phyloP scores from a whole-genome alignment of 441 rosid genomes.

The Arabidopsis hybrid region DNA sequence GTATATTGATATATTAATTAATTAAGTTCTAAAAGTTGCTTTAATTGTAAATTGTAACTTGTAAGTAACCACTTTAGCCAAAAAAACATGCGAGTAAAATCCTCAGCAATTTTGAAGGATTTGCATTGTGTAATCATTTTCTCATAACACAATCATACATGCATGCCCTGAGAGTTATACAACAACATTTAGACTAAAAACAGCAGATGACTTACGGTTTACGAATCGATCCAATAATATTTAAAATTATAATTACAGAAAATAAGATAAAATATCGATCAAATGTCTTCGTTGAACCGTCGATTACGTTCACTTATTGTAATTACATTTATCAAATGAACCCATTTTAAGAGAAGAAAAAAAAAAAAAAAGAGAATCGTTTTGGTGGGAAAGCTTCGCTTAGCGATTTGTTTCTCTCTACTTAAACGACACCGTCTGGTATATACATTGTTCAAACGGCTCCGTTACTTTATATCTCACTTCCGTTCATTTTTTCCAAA shows the following conservation, averaged over 20 bases:
- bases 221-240: not conserved
- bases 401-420: conserved; percentile 1
- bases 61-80: not conserved
- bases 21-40: not conserved
- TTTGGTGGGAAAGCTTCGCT: conserved; percentile 30
- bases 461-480: conserved; percentile 29
- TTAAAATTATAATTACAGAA: not conserved
- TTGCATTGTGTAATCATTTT: not conserved
- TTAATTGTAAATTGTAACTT: conserved; percentile 8
- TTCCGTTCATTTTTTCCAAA: conserved; percentile 20
- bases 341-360: conserved; percentile 1
- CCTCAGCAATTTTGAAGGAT: not conserved
- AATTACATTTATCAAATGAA: conserved; percentile 29
- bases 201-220: not conserved
- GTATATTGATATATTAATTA: not conserved
- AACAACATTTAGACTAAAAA: not conserved
- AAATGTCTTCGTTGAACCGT: conserved; percentile 25
- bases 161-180: not conserved
- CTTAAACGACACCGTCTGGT: conserved; percentile 28
- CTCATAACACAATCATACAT: not conserved
- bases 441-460: conserved; percentile 18
- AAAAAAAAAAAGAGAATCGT: conserved; percentile 26
- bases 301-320: conserved; percentile 9
- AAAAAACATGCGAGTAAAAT: not conserved
- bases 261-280: not conserved